These are phyloP conservation scores for Dipodascus albidus DNA, from an alignment of 805 yeast species.

Conservation along the genomic window DNA sequence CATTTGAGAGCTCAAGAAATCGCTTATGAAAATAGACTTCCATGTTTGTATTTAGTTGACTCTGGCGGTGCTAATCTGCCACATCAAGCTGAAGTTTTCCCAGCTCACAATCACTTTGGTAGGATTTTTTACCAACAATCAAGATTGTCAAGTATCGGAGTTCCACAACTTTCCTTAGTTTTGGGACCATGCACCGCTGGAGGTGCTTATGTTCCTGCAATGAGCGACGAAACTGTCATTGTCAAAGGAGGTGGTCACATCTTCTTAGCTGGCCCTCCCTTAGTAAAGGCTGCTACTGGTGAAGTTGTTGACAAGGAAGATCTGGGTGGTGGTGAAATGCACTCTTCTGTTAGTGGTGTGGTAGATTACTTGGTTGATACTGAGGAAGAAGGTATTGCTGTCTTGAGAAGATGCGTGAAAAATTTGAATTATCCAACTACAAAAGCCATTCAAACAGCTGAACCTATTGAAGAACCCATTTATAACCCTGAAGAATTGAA, in stretches of 20 bases:
- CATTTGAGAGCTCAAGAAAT: conserved; percentile 25
- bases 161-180: conserved; percentile 23
- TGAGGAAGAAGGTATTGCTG: conserved; percentile 23
- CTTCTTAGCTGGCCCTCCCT: conserved; percentile 25
- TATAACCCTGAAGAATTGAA: conserved; percentile 21
- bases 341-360: conserved; percentile 22
- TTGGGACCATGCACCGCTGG: conserved; percentile 27
- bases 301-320: conserved; percentile 23
- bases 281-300: conserved; percentile 27
- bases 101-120: conserved; percentile 25
- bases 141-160: conserved; percentile 20
- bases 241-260: conserved; percentile 24
- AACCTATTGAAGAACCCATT: conserved; percentile 17
- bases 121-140: conserved; percentile 24
- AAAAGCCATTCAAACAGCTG: conserved; percentile 4
- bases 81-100: conserved; percentile 25
- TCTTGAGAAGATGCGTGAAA: conserved; percentile 18
- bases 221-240: conserved; percentile 25
- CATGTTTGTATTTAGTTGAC: conserved; percentile 22
- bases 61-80: conserved; percentile 26
- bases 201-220: conserved; percentile 27
- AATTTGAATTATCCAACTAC: conserved; percentile 13
- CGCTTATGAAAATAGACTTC: conserved; percentile 22
- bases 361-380: conserved; percentile 22
- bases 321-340: conserved; percentile 25